Percentiles rank a stretch among this genome's conserved stretches.
phyloP scores from a whole-genome alignment of 78 protist species.

The Emiliania huxleyi region DNA sequence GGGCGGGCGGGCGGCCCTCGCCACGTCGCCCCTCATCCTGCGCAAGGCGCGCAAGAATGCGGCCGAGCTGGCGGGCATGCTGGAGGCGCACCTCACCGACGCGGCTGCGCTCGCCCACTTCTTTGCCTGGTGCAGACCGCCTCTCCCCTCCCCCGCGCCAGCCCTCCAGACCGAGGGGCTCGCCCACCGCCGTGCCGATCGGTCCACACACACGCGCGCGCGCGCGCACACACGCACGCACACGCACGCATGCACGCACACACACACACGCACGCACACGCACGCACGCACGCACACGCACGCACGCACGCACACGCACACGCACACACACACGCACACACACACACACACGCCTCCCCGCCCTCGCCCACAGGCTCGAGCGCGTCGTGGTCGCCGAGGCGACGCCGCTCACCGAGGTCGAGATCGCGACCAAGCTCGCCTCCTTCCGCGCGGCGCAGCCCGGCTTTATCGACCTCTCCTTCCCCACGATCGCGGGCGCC shows the following conservation, averaged over 20 bases:
- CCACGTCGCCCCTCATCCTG: slow-evolving; percentile 47
- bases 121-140: slow-evolving; percentile 50
- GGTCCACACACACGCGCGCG: no score
- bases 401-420: background rate
- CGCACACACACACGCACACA: no score
- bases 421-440: background rate
- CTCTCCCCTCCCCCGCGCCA: no score
- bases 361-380: no score
- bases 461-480: slow-evolving; percentile 31
- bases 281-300: no score
- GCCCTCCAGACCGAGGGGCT: no score
- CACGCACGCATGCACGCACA: no score
- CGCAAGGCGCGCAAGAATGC: slow-evolving; percentile 79
- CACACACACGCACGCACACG: no score
- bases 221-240: no score
- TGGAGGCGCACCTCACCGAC: slow-evolving; percentile 45
- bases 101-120: slow-evolving; percentile 58
- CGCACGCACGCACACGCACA: no score
- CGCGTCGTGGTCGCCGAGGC: background rate
- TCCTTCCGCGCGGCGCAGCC: background rate
- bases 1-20: background rate
- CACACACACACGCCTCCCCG: no score
- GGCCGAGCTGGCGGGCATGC: slow-evolving; percentile 77
- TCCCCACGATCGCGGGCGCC: slow-evolving; percentile 70
- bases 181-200: no score